A percentile compares a stretch with the other conserved stretches of the same genome.
phyloP scores from a whole-genome alignment of 192 early-diverging fungal species.

The Glomus cerebriforme region DNA sequence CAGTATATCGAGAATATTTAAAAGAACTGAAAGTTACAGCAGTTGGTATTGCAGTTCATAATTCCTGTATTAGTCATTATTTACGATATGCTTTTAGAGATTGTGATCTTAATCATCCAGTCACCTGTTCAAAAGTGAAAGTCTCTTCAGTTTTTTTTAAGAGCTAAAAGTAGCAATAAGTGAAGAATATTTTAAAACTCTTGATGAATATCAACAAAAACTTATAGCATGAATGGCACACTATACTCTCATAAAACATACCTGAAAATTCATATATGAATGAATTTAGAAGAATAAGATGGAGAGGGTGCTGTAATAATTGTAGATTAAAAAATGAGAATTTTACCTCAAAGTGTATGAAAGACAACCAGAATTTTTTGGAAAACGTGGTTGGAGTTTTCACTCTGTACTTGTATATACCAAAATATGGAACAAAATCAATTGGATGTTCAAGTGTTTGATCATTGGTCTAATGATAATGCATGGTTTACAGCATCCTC shows the following conservation, averaged over 20 bases:
- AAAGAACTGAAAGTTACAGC: not conserved
- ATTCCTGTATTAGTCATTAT: slow-evolving; percentile 9
- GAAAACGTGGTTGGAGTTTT: too few relatives aligned
- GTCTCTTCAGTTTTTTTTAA: not conserved
- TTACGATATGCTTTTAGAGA: not conserved
- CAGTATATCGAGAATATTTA: not conserved
- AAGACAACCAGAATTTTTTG: not conserved
- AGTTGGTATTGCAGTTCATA: not conserved
- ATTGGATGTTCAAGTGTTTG: too few relatives aligned
- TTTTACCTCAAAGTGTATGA: not conserved
- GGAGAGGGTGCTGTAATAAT: not conserved
- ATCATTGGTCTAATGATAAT: not conserved
- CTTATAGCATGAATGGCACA: not conserved
- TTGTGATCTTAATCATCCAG: slow-evolving; percentile 1
- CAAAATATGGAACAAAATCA: too few relatives aligned
- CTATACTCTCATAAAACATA: not conserved
- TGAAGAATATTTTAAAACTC: not conserved
- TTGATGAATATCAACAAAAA: not conserved
- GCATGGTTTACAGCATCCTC: not conserved
- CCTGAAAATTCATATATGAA: slow-evolving; percentile 1
- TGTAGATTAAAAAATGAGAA: slow-evolving; percentile 11
- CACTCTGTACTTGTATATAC: too few relatives aligned
- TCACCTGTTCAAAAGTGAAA: slow-evolving; percentile 5
- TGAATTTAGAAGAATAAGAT: slow-evolving; percentile 6
- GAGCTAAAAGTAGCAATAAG: not conserved